A percentile compares a stretch with the other conserved stretches of the same genome.
Conservation (phyloP, 2,329 filamentous ascomycete species). For the Ambrosiella beaveri region DNA sequence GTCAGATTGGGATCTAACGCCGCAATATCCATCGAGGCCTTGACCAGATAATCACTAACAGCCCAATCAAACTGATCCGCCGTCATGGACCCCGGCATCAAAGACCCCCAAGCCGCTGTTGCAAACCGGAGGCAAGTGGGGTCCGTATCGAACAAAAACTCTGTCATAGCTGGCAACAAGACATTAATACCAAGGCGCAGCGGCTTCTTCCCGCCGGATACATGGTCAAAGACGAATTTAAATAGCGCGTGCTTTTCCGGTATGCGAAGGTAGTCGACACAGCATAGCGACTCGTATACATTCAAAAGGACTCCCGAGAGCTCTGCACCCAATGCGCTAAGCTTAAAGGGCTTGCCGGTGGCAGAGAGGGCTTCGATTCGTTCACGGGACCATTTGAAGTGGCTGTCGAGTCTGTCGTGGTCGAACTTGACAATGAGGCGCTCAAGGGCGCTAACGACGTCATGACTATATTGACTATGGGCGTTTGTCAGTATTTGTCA, state of each 20-base stretch:
- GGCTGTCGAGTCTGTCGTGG: constrained; percentile 41
- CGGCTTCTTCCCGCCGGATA: constrained; percentile 57
- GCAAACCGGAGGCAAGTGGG: constrained; percentile 49
- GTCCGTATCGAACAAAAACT: constrained; percentile 66
- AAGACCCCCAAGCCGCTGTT: constrained; percentile 46
- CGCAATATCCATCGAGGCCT: constrained; percentile 46
- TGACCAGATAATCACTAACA: constrained; percentile 54
- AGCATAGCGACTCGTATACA: constrained; percentile 78
- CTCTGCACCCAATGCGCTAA: constrained; percentile 28
- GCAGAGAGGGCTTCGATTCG: constrained; percentile 6
- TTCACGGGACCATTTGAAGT: constrained; percentile 34
- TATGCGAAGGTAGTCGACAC: constrained; percentile 53
- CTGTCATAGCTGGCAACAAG: constrained; percentile 66
- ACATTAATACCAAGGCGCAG: constrained; percentile 55
- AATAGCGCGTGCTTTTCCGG: constrained; percentile 42
- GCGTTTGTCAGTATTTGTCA: neutral
- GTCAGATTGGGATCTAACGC: constrained; percentile 24
- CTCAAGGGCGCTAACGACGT: constrained; percentile 33
- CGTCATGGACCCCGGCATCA: constrained; percentile 43
- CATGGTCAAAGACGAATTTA: constrained; percentile 64
- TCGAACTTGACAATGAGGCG: constrained; percentile 42
- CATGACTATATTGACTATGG: constrained; percentile 29
- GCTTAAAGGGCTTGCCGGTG: constrained; percentile 23
- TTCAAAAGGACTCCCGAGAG: constrained; percentile 51
- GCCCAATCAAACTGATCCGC: constrained; percentile 74